These are phyloP conservation scores for Rhizopus microsporus DNA, from an alignment of 371 early-diverging fungal species.

Conservation along the genomic window DNA sequence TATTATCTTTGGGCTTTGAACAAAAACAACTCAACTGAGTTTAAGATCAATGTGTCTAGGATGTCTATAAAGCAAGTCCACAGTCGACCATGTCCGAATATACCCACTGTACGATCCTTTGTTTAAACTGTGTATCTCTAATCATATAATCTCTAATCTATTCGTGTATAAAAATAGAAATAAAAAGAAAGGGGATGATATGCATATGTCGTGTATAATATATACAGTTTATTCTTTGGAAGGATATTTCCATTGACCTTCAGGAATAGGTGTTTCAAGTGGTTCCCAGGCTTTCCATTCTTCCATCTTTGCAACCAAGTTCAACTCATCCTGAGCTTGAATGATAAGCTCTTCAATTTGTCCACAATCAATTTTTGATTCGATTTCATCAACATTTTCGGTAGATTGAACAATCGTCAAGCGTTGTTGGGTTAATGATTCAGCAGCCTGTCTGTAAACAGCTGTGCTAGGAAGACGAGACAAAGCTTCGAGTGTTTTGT, in stretches of 20 bases:
- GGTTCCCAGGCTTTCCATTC: constrained; percentile 87
- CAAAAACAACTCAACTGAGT: no score
- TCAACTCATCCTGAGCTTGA: constrained; percentile 87
- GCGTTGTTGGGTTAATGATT: constrained; percentile 76
- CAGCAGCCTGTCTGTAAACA: constrained; percentile 84
- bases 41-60: no score
- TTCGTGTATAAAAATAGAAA: no score
- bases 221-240: constrained; percentile 34
- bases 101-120: no score
- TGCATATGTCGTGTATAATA: no score
- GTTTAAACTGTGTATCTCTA: no score
- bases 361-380: constrained; percentile 73
- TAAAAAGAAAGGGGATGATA: no score
- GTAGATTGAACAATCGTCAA: constrained; percentile 73
- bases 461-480: constrained; percentile 76
- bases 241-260: constrained; percentile 82
- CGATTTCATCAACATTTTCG: constrained; percentile 74
- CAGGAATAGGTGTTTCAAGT: constrained; percentile 75
- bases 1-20: no score
- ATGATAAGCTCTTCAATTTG: constrained; percentile 91
- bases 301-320: constrained; percentile 78
- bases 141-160: no score
- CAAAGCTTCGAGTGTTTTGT: constrained; percentile 68
- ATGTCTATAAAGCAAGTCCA: no score
- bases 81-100: no score